Percentiles rank a stretch among this genome's conserved stretches.
phyloP scores from a whole-genome alignment of 2,329 filamentous ascomycete species.

The Pseudopyricularia cyperi region DNA sequence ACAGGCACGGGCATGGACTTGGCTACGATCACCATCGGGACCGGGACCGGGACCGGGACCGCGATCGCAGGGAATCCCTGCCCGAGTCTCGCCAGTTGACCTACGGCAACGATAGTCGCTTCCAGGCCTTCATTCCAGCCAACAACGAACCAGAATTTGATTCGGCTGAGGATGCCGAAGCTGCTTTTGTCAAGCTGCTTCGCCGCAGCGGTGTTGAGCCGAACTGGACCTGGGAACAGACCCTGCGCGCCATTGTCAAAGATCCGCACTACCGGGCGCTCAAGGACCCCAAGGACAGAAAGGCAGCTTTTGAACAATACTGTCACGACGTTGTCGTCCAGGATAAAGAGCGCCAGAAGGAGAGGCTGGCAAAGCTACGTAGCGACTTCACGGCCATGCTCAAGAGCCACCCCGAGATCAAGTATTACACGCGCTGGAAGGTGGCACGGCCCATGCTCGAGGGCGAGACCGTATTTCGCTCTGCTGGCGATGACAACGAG shows the following conservation, averaged over 20 bases:
- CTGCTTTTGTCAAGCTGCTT: slow-evolving; percentile 83
- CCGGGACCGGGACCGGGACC: slow-evolving; percentile 16
- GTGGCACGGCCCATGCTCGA: slow-evolving; percentile 89
- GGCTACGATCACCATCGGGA: slow-evolving; percentile 9
- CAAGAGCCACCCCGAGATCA: slow-evolving; percentile 91
- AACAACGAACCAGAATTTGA: slow-evolving; percentile 66
- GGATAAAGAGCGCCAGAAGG: slow-evolving; percentile 89
- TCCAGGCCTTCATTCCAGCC: slow-evolving; percentile 47
- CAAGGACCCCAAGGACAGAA: slow-evolving; percentile 83
- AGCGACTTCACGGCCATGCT: slow-evolving; percentile 95
- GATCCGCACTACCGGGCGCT: slow-evolving; percentile 89
- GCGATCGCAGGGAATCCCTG: slow-evolving; percentile 20
- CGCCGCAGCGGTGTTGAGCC: slow-evolving; percentile 74
- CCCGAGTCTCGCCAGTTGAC: slow-evolving; percentile 46
- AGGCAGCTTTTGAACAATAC: slow-evolving; percentile 88
- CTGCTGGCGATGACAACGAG: slow-evolving; percentile 77
- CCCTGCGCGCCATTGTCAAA: slow-evolving; percentile 72
- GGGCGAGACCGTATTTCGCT: slow-evolving; percentile 88
- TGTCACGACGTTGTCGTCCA: slow-evolving; percentile 78
- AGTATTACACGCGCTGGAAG: slow-evolving; percentile 94
- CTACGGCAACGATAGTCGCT: slow-evolving; percentile 42
- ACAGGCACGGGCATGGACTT: slow-evolving; percentile 4
- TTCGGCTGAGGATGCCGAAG: slow-evolving; percentile 76
- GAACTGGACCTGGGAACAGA: slow-evolving; percentile 87
- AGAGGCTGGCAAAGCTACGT: slow-evolving; percentile 81